Base-by-base conservation (phyloP, 208 protist species). In the Acanthamoeba castellanii region DNA sequence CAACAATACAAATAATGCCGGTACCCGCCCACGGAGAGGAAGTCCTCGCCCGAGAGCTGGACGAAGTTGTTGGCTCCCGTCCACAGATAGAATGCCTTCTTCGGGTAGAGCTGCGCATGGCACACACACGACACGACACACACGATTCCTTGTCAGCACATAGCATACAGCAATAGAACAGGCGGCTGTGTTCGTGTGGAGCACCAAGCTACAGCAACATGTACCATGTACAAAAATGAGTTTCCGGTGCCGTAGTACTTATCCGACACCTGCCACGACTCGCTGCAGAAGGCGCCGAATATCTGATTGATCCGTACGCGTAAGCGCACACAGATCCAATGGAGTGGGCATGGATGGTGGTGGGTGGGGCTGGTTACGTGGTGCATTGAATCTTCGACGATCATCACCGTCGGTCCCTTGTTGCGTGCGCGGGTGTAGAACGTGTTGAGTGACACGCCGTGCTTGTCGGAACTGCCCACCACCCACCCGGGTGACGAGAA, bases 221-320 rank as follows among this genome's bases (percentile, higher is more conserved):
- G 13, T 55, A 92, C 64, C 85, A 50, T 92, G 59, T 57, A 92
- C 52, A 92, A 52, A 30, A 92, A 92, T 3, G 37, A 59, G 25
- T 27, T 74, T 0, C 85, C 85, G 32, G 85, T 92, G 64, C 85
- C 85, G 47, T 92, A 92, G 59, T 92, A 92, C 61, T 74, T 68
- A 25, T 92, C 59, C 0, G 85, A 47, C 59, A 92, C 59, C 47
- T 92, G 55, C 85, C 85, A 92, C 42, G 85, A 92, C 42, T 92
- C 85, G 42, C 59, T 76, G 42, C 85, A 92, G 27, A 92, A 92
- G 37, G 85, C 85, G 2, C 85, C 85, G 47, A 92, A 92, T 92
- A 92, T 52, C 85, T 92, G 42, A 22, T 34, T 42, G 55, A 30
- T 9, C 18, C 57, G 4, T 3, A 11, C 13, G 4, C 7, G 7